Conservation (phyloP, 1,284 basidiomycete species). For the Microbotryum intermedium region DNA sequence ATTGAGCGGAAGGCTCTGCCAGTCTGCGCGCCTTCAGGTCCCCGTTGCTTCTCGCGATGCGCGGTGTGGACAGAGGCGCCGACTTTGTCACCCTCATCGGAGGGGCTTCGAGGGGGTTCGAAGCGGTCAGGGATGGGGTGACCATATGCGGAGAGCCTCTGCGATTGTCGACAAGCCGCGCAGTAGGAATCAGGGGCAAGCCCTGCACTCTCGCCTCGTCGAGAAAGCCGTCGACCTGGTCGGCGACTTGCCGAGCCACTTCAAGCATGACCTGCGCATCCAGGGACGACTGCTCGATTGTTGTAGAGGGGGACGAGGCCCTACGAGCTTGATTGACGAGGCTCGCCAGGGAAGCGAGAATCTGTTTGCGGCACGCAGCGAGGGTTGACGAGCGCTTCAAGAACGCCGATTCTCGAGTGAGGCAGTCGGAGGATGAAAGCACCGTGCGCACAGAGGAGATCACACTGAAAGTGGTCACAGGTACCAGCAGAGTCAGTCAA, state of each 20-base stretch:
- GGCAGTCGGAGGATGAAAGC: slow-evolving; percentile 72
- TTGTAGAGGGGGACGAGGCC: slow-evolving; percentile 47
- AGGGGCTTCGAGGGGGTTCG: no score
- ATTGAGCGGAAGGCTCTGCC: no score
- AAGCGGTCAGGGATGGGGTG: no score
- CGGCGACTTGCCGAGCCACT: slow-evolving; percentile 43
- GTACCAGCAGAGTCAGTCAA: neutral
- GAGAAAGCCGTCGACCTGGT: slow-evolving; percentile 45
- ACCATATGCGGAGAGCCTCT: no score
- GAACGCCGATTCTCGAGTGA: slow-evolving; percentile 68
- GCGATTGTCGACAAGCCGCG: no score
- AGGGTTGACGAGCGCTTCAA: slow-evolving; percentile 60
- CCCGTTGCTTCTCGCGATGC: no score
- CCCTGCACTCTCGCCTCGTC: slow-evolving; percentile 49
- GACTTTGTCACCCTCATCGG: no score
- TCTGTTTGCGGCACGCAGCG: slow-evolving; percentile 66
- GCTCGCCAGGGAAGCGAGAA: slow-evolving; percentile 70
- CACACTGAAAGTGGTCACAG: slow-evolving; percentile 42
- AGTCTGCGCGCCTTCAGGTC: no score
- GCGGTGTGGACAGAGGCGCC: no score
- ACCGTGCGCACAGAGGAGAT: slow-evolving; percentile 91
- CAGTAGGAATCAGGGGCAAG: slow-evolving; percentile 34
- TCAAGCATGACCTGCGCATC: slow-evolving; percentile 42
- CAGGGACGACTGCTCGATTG: neutral
- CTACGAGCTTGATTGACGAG: slow-evolving; percentile 76